Evolutionary conservation across 176 grass and related monocot genomes (phyloP).

Genomic region (Oryza coarctata): DNA sequence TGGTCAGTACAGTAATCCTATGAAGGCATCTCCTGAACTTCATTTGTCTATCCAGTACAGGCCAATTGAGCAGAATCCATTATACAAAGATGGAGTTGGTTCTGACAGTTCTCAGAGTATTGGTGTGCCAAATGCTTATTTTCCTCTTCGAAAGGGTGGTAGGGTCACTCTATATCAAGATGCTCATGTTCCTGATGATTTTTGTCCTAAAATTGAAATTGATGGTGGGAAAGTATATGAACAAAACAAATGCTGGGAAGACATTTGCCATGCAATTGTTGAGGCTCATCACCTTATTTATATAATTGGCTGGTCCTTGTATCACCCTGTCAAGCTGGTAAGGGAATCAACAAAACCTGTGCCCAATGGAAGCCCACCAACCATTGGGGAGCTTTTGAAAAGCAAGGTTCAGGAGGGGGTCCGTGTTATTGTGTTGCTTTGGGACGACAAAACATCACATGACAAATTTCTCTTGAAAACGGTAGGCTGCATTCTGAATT

Average conservation of each 20-base stretch:
- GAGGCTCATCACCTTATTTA: conserved; percentile 96
- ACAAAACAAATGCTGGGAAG: conserved; percentile 94
- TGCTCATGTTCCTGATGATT: conserved; percentile 77
- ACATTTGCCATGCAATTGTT: conserved; percentile 85
- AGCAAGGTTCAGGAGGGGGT: conserved; percentile 84
- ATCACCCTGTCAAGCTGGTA: conserved; percentile 70
- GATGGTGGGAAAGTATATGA: conserved; percentile 65
- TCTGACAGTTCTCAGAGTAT: conserved; percentile 33
- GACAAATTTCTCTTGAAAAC: conserved; percentile 95
- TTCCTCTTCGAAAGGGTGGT: conserved; percentile 77
- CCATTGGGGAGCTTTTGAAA: conserved; percentile 77
- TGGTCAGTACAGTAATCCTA: conserved; percentile 49
- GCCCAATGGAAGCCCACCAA: conserved; percentile 49
- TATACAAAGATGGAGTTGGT: conserved; percentile 70
- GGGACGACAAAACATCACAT: conserved; percentile 96
- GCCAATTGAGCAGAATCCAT: conserved; percentile 54
- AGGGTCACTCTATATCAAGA: conserved; percentile 84
- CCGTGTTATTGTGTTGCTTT: conserved; percentile 88
- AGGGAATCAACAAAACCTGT: conserved; percentile 61
- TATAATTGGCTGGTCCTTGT: conserved; percentile 86
- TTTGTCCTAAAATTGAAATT: conserved; percentile 62
- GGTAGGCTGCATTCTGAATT: conserved; percentile 46
- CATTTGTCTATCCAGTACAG: conserved; percentile 73
- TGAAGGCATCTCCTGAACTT: conserved; percentile 61
- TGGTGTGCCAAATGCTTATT: conserved; percentile 91